These are phyloP conservation scores for Pseudogymnoascus sp. DNA, from an alignment of 2,329 filamentous ascomycete genomes.

Conservation along the genomic window DNA sequence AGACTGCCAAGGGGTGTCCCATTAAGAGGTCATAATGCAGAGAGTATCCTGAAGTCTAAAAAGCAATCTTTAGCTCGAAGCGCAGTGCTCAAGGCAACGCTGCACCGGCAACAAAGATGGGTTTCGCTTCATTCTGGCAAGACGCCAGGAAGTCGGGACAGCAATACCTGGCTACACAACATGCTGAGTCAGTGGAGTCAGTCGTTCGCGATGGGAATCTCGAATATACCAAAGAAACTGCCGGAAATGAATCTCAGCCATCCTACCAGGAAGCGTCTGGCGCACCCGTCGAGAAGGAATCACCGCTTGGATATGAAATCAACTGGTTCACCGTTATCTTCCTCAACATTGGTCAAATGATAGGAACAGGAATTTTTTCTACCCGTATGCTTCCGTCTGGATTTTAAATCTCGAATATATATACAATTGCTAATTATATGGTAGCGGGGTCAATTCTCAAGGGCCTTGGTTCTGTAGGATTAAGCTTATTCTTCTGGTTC, in stretches of 20 bases:
- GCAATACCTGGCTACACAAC: slow-evolving; percentile 5
- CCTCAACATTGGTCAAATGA: slow-evolving; percentile 53
- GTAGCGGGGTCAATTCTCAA: slow-evolving; percentile 48
- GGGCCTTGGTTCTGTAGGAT: slow-evolving; percentile 52
- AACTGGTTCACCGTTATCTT: slow-evolving; percentile 48
- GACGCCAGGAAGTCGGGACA: slow-evolving; percentile 5
- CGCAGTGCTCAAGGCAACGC: background rate
- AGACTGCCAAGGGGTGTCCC: background rate
- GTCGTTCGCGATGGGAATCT: slow-evolving; percentile 16
- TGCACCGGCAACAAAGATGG: background rate
- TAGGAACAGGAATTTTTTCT: slow-evolving; percentile 56
- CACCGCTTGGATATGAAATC: slow-evolving; percentile 52
- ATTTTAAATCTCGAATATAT: background rate
- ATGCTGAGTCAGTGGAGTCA: background rate
- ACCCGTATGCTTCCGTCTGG: slow-evolving; percentile 42
- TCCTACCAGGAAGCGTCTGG: slow-evolving; percentile 52
- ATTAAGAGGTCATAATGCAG: background rate
- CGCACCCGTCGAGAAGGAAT: slow-evolving; percentile 50
- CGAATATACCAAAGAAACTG: slow-evolving; percentile 23
- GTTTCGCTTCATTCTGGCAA: slow-evolving; percentile 5
- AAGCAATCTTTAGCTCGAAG: background rate
- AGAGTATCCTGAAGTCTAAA: background rate
- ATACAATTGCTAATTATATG: background rate
- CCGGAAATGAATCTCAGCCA: slow-evolving; percentile 38
- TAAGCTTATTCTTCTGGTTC: slow-evolving; percentile 55